Evolutionary conservation across 1,284 basidiomycete genomes (phyloP), one percentile per base, ranked within the genome.

Genomic region (Gastroboletus turbinatus): DNA sequence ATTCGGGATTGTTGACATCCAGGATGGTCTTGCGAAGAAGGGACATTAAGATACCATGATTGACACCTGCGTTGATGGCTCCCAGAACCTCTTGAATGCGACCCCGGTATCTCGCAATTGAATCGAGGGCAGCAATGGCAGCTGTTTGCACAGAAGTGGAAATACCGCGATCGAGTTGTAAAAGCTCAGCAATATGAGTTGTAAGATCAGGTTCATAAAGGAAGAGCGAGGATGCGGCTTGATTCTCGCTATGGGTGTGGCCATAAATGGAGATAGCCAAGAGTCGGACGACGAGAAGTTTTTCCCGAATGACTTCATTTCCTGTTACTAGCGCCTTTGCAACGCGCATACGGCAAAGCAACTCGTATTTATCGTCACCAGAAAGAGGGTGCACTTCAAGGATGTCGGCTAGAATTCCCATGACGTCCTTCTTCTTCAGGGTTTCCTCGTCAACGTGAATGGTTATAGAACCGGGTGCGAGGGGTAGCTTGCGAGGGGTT

Each of bases 161-260:
- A 23, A 93, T 79, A 35, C 80, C 80, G 45, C 80, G 81, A 66
- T 93, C 90, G 29, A 91, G 83, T 65, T 92, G 90, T 36, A 97
- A 80, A 16, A 99, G 80, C 65, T 96, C 94, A n/a, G 94, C 90
- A 53, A 97, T 80, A 66, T 96, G 90, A 2, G 81, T 78, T 60
- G 96, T 87, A 46, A 98, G 78, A 66, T 96, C 93, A 17, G 96
- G 96, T 72, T 99, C 96, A 68, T 95, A 96, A 21, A 97, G 80
- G 76, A 98, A 98, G 45, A 98, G 80, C 14, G 89, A 86, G 2
- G 90, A 85, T 55, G 86, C 82, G 5, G 92, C 91, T 66, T 87
- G 83, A 30, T 81, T 80, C 72, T 99, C 96, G 39, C 80, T 69
- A 73, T 91, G 85, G 53, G 89, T 93, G 70, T 92, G 91, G 21